Percentiles rank a stretch among this genome's conserved stretches.
Conservation (phyloP, 2,329 filamentous ascomycete species). For the Alternaria viburni region DNA sequence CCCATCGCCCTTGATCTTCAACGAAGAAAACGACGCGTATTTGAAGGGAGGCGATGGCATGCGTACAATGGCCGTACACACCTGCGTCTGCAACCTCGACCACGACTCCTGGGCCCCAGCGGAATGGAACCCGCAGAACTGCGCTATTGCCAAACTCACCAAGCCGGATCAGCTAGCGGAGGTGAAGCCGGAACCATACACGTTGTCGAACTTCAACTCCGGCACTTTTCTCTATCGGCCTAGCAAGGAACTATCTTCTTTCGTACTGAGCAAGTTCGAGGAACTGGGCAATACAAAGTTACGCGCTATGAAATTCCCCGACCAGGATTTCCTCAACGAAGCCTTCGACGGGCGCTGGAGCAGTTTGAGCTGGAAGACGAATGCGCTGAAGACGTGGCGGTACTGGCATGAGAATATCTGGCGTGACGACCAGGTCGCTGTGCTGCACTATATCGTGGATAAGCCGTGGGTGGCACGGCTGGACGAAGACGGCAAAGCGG, state of each 20-base stretch:
- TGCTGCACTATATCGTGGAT: conserved; percentile 62
- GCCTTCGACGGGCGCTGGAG: conserved; percentile 56
- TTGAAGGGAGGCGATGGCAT: conserved; percentile 22
- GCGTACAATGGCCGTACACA: conserved; percentile 58
- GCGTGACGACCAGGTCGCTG: conserved; percentile 56
- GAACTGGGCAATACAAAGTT: conserved; percentile 45
- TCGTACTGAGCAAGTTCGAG: conserved; percentile 52
- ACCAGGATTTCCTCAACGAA: conserved; percentile 61
- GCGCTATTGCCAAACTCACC: conserved; percentile 54
- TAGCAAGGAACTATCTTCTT: conserved; percentile 44
- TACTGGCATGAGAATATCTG: conserved; percentile 61
- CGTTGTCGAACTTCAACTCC: conserved; percentile 58
- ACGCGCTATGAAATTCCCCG: conserved; percentile 57
- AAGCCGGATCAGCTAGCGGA: conserved; percentile 42
- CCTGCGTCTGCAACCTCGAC: conserved; percentile 61
- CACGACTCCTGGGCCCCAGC: conserved; percentile 57
- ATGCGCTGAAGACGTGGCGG: conserved; percentile 61
- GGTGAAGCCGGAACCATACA: conserved; percentile 43
- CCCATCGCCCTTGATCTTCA: conserved; percentile 49
- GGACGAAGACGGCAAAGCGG: conserved; percentile 51
- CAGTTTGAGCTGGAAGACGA: conserved; percentile 57
- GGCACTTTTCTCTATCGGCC: conserved; percentile 61
- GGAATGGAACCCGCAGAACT: conserved; percentile 58
- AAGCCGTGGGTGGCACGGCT: conserved; percentile 61
- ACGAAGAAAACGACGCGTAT: conserved; percentile 44